These are phyloP conservation scores for Calocera cornea DNA, from an alignment of 768 basidiomycete species.

Conservation along the genomic window DNA sequence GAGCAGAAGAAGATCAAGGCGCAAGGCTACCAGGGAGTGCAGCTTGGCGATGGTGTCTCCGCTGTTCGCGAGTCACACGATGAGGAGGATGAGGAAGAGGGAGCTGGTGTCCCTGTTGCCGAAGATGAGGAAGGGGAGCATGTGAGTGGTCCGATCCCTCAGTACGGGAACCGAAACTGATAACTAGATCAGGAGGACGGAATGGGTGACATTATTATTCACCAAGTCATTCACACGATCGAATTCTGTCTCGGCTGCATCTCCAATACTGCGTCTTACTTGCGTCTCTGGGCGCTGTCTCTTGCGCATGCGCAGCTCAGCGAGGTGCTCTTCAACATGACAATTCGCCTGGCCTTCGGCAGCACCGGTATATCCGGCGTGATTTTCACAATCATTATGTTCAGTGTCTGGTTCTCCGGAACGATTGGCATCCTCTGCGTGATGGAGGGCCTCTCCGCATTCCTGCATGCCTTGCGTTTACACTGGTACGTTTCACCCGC, in stretches of 20 bases:
- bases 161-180: background rate
- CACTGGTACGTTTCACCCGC: slow-evolving; percentile 47
- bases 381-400: slow-evolving; percentile 48
- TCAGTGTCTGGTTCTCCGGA: slow-evolving; percentile 68
- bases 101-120: slow-evolving; percentile 49
- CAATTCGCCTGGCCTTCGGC: slow-evolving; percentile 36
- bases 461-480: slow-evolving; percentile 87
- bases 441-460: slow-evolving; percentile 97
- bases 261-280: slow-evolving; percentile 88
- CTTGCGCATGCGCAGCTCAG: slow-evolving; percentile 95
- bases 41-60: slow-evolving; percentile 19
- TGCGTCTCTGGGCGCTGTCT: slow-evolving; percentile 93
- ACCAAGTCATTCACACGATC: slow-evolving; percentile 97
- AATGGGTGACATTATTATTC: slow-evolving; percentile 87
- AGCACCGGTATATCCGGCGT: slow-evolving; percentile 26
- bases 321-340: slow-evolving; percentile 87
- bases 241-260: slow-evolving; percentile 99
- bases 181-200: slow-evolving; percentile 42
- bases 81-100: slow-evolving; percentile 67
- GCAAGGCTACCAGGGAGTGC: slow-evolving; percentile 64
- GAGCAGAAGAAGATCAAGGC: slow-evolving; percentile 73
- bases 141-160: slow-evolving; percentile 34
- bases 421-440: slow-evolving; percentile 74
- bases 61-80: slow-evolving; percentile 30
- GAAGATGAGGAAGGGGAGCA: slow-evolving; percentile 63